phyloP scores from a whole-genome alignment of 1,284 basidiomycete species.

The Pyrrhoderma lamaoense region DNA sequence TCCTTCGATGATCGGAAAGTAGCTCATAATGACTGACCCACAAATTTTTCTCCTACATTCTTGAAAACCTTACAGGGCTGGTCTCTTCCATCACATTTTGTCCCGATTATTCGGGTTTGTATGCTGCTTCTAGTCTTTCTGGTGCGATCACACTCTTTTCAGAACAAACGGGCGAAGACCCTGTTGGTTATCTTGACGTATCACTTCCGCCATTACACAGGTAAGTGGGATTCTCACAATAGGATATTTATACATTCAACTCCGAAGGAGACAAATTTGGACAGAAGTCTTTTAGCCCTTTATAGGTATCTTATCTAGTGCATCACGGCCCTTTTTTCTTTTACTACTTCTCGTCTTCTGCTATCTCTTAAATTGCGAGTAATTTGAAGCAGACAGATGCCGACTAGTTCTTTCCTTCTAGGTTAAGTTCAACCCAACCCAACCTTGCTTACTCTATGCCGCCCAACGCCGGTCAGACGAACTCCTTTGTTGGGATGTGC shows the following conservation, averaged over 20 bases:
- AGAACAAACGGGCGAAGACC: constrained; percentile 46
- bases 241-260: too few relatives aligned
- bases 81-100: constrained; percentile 78
- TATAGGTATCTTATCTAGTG: too few relatives aligned
- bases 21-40: too few relatives aligned
- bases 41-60: neutral
- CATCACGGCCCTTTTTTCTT: constrained; percentile 1
- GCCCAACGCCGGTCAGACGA: constrained; percentile 61
- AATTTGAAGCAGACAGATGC: too few relatives aligned
- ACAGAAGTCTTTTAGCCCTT: too few relatives aligned
- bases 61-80: constrained; percentile 48
- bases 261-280: too few relatives aligned
- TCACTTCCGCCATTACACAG: constrained; percentile 63
- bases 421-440: constrained; percentile 74
- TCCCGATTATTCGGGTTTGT: constrained; percentile 58
- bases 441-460: constrained; percentile 69
- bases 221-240: constrained; percentile 31
- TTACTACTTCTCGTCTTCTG: too few relatives aligned
- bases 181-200: constrained; percentile 60
- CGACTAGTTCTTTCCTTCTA: constrained; percentile 29
- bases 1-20: too few relatives aligned
- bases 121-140: constrained; percentile 54
- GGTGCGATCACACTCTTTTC: constrained; percentile 73
- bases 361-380: too few relatives aligned
- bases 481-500: constrained; percentile 75